Evolutionary conservation across 768 basidiomycete species (phyloP).

Genomic region (Paxillus ammoniavirescens): DNA sequence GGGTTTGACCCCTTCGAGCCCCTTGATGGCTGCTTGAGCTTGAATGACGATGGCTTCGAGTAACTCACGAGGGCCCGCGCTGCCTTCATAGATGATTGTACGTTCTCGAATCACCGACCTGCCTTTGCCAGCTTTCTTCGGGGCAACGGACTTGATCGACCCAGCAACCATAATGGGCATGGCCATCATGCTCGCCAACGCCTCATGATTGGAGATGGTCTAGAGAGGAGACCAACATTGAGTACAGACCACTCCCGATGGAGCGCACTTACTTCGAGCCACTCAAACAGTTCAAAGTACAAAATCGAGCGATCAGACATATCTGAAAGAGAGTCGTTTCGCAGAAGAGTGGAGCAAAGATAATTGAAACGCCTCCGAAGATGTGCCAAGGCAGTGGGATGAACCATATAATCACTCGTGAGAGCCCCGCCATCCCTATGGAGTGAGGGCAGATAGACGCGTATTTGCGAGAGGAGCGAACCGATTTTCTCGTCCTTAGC

Average conservation of each 20-base stretch:
- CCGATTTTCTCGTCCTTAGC: constrained; percentile 74
- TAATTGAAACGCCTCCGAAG: constrained; percentile 89
- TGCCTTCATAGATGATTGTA: constrained; percentile 86
- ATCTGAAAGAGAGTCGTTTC: constrained; percentile 91
- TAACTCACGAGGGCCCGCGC: constrained; percentile 86
- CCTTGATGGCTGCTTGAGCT: constrained; percentile 88
- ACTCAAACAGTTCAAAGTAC: constrained; percentile 88
- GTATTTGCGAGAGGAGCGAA: constrained; percentile 63
- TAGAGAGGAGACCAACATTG: constrained; percentile 29
- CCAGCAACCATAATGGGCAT: constrained; percentile 93
- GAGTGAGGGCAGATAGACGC: constrained; percentile 82
- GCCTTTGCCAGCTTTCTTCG: constrained; percentile 49
- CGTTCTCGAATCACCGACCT: constrained; percentile 68
- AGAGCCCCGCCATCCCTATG: constrained; percentile 72
- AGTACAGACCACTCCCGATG: not conserved
- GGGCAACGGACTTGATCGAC: constrained; percentile 60
- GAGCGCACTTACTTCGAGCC: constrained; percentile 70
- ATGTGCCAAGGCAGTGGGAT: constrained; percentile 89
- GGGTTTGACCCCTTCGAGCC: constrained; percentile 64
- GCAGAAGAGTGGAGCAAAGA: constrained; percentile 78
- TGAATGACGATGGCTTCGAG: constrained; percentile 91
- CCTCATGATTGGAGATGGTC: constrained; percentile 93
- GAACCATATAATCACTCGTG: constrained; percentile 88
- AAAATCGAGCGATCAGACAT: constrained; percentile 87
- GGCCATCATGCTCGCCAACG: constrained; percentile 91